Percentiles rank a stretch among this genome's conserved stretches.
Conservation (phyloP, 768 basidiomycete genomes). For the Xerocomellus chrysenteron region DNA sequence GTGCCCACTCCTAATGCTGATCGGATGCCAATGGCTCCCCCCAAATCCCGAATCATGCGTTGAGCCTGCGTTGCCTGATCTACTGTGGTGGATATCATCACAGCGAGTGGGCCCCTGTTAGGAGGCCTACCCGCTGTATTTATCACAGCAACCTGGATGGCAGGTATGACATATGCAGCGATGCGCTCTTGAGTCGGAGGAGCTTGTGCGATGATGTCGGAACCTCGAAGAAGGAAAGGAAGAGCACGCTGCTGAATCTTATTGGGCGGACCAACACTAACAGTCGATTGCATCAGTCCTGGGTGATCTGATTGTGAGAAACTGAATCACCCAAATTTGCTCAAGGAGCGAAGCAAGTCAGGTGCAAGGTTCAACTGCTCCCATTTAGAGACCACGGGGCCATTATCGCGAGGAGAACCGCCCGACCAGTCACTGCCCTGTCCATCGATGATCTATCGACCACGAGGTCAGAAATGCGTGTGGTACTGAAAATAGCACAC, state of each 20-base stretch:
- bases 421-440: constrained; percentile 56
- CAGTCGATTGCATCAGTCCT: constrained; percentile 12
- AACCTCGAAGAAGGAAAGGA: constrained; percentile 89
- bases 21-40: constrained; percentile 88
- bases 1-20: constrained; percentile 87
- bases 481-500: constrained; percentile 27
- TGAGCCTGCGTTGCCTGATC: constrained; percentile 98
- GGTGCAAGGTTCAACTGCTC: constrained; percentile 85
- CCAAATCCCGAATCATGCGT: constrained; percentile 91
- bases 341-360: constrained; percentile 84
- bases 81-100: constrained; percentile 97
- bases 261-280: constrained; percentile 93
- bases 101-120: constrained; percentile 74
- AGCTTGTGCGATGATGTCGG: constrained; percentile 98
- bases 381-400: constrained; percentile 92
- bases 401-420: constrained; percentile 61
- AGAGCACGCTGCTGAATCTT: constrained; percentile 98
- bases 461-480: constrained; percentile 16
- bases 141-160: constrained; percentile 77
- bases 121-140: constrained; percentile 55
- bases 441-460: constrained; percentile 50
- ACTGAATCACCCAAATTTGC: constrained; percentile 84
- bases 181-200: constrained; percentile 98
- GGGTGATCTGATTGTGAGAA: constrained; percentile 5
- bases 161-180: constrained; percentile 93